Base-by-base conservation (phyloP, 2,329 filamentous ascomycete genomes). In the Alternaria brassicae region DNA sequence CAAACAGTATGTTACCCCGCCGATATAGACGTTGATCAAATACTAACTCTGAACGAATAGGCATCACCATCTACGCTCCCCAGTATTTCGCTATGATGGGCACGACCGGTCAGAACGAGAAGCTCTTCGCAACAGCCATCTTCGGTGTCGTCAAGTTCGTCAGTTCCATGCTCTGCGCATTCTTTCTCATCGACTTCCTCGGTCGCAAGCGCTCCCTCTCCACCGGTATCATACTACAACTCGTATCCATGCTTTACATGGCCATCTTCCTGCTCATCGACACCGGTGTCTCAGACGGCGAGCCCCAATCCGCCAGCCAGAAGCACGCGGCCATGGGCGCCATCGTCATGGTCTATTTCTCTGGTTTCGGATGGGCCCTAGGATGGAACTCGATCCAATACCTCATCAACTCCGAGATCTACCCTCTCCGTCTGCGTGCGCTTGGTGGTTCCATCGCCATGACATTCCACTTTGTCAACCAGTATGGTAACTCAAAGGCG, bases 171-270 rank as follows among this genome's bases (percentile, higher is more conserved):
- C 65, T 86, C 37, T 93, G 90, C 73, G 90, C 91, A 0, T 82
- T 93, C 52, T 92, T 93, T 83, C 84, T 93, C 8, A 90, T 93
- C 63, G 91, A 93, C 67, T 87, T 90, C 53, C 88, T 93, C 64
- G 91, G 91, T 4, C 88, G 91, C 58, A 93, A 92, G 77, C 77
- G 82, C 13, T 77, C 82, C 1, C 76, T 85, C 6, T 75, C 78
- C 40, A 77, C 78, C n/a, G 83, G 83, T 8, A 83, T 85, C 36
- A 73, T 65, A 37, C 73, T 82, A 7, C 83, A 85, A 57, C 71
- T 80, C 1, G n/a, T 85, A 10, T 73, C 81, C n/a, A 84, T 86
- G 81, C 72, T 84, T 2, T 86, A 85, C 71, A 81, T 85, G 74
- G 83, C 82, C 15, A 79, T 84, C 44, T 85, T 83, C 75, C 75